These are phyloP conservation scores for Phaseolus coccineus DNA, from an alignment of 331 rosid species.

Conservation along the genomic window DNA sequence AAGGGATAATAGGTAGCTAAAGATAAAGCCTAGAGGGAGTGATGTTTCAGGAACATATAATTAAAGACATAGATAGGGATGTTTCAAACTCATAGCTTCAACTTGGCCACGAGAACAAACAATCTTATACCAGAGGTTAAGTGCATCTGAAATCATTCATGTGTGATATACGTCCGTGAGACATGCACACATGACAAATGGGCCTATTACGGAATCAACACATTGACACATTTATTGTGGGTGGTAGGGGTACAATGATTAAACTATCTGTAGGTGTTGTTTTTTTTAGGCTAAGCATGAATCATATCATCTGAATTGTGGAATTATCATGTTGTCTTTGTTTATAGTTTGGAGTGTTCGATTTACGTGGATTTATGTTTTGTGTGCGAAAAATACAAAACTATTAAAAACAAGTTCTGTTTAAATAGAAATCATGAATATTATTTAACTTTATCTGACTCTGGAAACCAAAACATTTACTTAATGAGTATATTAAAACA, in stretches of 20 bases:
- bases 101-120: constrained; percentile 26
- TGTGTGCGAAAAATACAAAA: too few relatives aligned
- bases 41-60: constrained; percentile 28
- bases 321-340: too few relatives aligned
- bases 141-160: constrained; percentile 30
- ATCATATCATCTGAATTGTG: neutral
- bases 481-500: too few relatives aligned
- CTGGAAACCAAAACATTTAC: too few relatives aligned
- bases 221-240: constrained; percentile 1
- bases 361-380: too few relatives aligned
- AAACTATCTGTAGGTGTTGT: neutral
- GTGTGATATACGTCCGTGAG: constrained; percentile 38
- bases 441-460: too few relatives aligned
- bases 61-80: constrained; percentile 23
- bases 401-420: too few relatives aligned
- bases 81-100: constrained; percentile 15
- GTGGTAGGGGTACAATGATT: constrained; percentile 31
- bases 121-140: neutral
- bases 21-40: constrained; percentile 46
- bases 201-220: constrained; percentile 28
- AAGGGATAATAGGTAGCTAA: constrained; percentile 5
- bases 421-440: too few relatives aligned
- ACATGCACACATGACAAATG: constrained; percentile 39
- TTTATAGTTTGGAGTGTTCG: too few relatives aligned
- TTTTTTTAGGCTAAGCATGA: constrained; percentile 16